Evolutionary conservation across 2,329 filamentous ascomycete species (phyloP), one percentile per base, ranked within the genome.

Genomic region (Alternaria alternata): DNA sequence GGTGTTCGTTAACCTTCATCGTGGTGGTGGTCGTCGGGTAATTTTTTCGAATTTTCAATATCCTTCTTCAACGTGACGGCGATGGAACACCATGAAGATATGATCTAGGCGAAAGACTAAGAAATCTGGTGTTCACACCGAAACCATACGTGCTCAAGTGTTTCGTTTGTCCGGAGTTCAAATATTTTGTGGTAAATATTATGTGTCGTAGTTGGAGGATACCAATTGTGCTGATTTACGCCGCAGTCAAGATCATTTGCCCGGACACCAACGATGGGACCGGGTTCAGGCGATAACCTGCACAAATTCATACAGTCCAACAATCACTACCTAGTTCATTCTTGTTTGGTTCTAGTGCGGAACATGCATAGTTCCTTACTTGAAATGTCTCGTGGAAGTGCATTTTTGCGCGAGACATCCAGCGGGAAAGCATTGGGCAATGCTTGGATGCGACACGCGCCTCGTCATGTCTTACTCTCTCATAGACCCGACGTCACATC

Each of bases 1-100:
- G 71, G 58, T 78, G 72, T 61, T 80, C 78, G 69, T 82, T 82
- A 54, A 82, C 49, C 44, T 73, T 79, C 81, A 82, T 82, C 24
- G 4, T 56, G 18, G 24, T 26, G 34, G 18, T 58, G 55, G 16
- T 52, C 39, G 16, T 38, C 8, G 12, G 16, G 16, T 24, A 18
- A 22, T 57, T 62, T 59, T 62, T 16, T 26, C 14, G 14, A 3
- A n/a, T 18, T 20, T 28, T 43, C 32, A 16, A 38, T 18, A 22
- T 22, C 7, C 4, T 26, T 53, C 14, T 36, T 48, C 14, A 22
- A 24, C 14, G 34, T 44, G 11, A 52, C 44, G 32, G 24, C 32
- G 16, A n/a, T 42, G 12, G 38, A 20, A 36, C 22, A 26, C 16
- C 24, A 8, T 42, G 6, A 24, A 42, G 12, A 42, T 8, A 2